Evolutionary conservation across 345 rosid genomes (phyloP).

Genomic region (Eutrema yunnanense): DNA sequence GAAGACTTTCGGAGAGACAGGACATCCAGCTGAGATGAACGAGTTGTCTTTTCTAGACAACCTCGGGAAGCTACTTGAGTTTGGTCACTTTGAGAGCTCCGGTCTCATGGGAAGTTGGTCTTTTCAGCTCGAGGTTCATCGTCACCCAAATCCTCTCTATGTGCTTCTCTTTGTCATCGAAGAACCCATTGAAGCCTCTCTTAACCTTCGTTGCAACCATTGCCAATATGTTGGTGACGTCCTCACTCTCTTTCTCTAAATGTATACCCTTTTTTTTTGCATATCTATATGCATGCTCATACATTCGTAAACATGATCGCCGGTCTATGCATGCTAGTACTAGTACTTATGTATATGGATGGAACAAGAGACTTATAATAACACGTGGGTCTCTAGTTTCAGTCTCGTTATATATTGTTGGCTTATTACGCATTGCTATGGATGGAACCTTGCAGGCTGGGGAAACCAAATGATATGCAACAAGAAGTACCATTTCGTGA

Average conservation of each 20-base stretch:
- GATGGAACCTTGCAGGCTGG: constrained; percentile 55
- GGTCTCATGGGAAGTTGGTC: constrained; percentile 61
- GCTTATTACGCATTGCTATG: background rate
- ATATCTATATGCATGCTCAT: background rate
- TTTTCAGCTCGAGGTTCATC: constrained; percentile 80
- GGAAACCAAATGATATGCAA: constrained; percentile 73
- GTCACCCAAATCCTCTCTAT: constrained; percentile 66
- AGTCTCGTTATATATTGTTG: too few species aligned
- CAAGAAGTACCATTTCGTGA: constrained; percentile 83
- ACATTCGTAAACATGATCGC: background rate
- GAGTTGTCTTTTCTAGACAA: constrained; percentile 58
- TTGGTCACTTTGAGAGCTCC: constrained; percentile 49
- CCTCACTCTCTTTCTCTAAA: constrained; percentile 19
- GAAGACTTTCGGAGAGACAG: constrained; percentile 65
- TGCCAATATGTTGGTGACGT: constrained; percentile 82
- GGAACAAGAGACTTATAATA: too few species aligned
- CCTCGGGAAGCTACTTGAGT: constrained; percentile 52
- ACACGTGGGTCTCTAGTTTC: too few species aligned
- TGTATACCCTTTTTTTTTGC: background rate
- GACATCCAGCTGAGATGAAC: constrained; percentile 60
- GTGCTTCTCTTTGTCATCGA: constrained; percentile 61
- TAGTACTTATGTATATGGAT: too few species aligned
- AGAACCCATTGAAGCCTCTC: constrained; percentile 56
- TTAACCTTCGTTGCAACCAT: constrained; percentile 60
- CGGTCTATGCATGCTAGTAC: background rate